Base-by-base conservation (phyloP, 768 basidiomycete genomes). In the Kondoa subrosea region DNA sequence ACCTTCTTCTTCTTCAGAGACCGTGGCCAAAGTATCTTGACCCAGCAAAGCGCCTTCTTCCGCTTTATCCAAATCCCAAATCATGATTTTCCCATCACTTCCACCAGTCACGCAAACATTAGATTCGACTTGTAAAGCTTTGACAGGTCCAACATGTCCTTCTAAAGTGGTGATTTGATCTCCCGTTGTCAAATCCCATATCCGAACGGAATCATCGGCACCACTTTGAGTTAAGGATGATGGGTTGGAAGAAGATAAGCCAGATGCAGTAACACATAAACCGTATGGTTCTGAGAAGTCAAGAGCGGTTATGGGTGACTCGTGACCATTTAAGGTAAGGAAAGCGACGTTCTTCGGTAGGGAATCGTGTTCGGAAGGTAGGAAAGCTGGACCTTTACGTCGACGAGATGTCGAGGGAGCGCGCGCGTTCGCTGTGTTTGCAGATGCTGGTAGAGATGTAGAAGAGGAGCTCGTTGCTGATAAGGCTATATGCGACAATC, bases 211-310 rank as follows among this genome's bases (percentile, higher is more conserved):
- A 15, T 86, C 80, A 72, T 95, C 93, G 64, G 66, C 27, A 0
- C 4, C 25, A 26, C 27, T 31, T 65, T 34, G 34, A 56, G 65
- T 56, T 56, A 29, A 26, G 29, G 65, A 63, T 56, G 16, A 34
- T 32, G 32, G 50, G 15, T 34, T 56, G 12, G 34, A 50, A 56
- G 15, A 26, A 56, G 65, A 63, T 89, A 87, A 69, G 84, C 85
- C 0, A 27, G 89, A 87, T 0, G 91, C 86, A 64, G 85, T 88
- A 68, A 97, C 91, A 34, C 96, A 83, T 12, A 85, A 87, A 17
- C 91, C 93, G 73, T 99, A 99, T 3, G 95, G 95, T 75, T 96
- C 93, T 12, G 89, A 89, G 74, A 97, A 89, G 78, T 99, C 95
- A 25, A 99, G 82, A 0, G 91, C 85, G 0, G 86, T 85, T 4